Percentiles rank a stretch among this genome's conserved stretches.
phyloP scores from a whole-genome alignment of 2,329 filamentous ascomycete genomes.

The Trichoderma citrinoviride region DNA sequence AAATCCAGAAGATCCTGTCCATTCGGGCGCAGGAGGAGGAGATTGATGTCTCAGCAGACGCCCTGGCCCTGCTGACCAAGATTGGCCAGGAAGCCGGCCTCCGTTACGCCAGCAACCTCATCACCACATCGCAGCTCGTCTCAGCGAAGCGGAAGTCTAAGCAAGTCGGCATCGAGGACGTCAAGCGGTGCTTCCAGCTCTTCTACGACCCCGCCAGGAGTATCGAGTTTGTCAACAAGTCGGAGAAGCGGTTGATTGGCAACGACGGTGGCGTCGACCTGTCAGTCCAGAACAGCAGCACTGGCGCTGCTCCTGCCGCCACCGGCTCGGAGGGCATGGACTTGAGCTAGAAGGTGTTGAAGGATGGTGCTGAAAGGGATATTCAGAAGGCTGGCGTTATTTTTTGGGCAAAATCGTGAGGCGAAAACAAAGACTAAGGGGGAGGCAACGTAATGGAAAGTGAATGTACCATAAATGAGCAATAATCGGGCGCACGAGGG shows the following conservation, averaged over 20 bases:
- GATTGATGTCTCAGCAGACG: slow-evolving; percentile 85
- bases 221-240: slow-evolving; percentile 85
- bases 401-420: slow-evolving; percentile 29
- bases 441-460: slow-evolving; percentile 27
- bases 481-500: slow-evolving; percentile 25
- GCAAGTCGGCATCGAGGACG: slow-evolving; percentile 81
- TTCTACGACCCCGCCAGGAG: slow-evolving; percentile 90
- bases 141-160: slow-evolving; percentile 81
- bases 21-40: slow-evolving; percentile 96
- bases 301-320: not conserved
- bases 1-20: slow-evolving; percentile 87
- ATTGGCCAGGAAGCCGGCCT: slow-evolving; percentile 90
- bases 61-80: slow-evolving; percentile 89
- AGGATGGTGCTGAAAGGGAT: not conserved
- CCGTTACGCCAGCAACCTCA: slow-evolving; percentile 95
- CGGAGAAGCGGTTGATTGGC: slow-evolving; percentile 89
- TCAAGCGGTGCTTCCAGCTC: slow-evolving; percentile 87
- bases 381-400: slow-evolving; percentile 34
- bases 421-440: slow-evolving; percentile 20
- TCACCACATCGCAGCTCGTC: slow-evolving; percentile 88
- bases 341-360: slow-evolving; percentile 38
- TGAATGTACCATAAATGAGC: slow-evolving; percentile 31
- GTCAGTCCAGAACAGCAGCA: slow-evolving; percentile 40
- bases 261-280: slow-evolving; percentile 80
- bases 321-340: slow-evolving; percentile 42